Evolutionary conservation across 2,329 filamentous ascomycete genomes (phyloP).

Genomic region (Didymella exigua): DNA sequence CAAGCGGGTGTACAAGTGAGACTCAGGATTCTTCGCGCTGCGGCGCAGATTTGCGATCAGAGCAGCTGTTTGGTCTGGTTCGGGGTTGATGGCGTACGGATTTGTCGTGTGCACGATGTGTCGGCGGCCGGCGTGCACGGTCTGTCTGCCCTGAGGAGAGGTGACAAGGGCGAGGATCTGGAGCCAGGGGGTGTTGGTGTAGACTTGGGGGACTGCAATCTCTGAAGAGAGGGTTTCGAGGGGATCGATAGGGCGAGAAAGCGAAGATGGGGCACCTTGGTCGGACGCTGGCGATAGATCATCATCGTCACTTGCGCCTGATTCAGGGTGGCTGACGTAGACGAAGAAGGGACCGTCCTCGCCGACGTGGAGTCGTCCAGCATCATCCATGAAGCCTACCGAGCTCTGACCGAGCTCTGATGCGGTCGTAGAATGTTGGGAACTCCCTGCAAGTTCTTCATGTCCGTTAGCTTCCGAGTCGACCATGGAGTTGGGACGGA

Average conservation of each 20-base stretch:
- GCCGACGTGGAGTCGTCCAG: constrained; percentile 6
- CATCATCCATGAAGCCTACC: constrained; percentile 10
- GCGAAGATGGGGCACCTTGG: neutral
- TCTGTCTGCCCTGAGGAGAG: neutral
- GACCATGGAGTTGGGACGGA: constrained; percentile 61
- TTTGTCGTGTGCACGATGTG: constrained; percentile 17
- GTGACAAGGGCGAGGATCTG: neutral
- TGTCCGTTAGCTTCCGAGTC: constrained; percentile 10
- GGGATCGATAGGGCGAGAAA: neutral
- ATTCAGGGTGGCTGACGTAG: neutral
- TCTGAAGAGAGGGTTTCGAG: neutral
- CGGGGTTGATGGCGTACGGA: constrained; percentile 12
- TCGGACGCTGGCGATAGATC: no score
- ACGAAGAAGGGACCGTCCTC: constrained; percentile 4
- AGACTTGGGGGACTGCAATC: constrained; percentile 14
- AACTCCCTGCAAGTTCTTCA: neutral
- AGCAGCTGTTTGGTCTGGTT: constrained; percentile 9
- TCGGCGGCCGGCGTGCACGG: neutral
- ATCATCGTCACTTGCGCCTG: neutral
- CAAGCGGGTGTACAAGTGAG: constrained; percentile 36
- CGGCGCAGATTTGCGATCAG: constrained; percentile 24
- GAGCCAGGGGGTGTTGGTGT: constrained; percentile 24
- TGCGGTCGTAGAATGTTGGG: neutral
- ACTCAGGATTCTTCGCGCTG: constrained; percentile 23
- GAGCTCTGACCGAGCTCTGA: neutral